phyloP scores from a whole-genome alignment of 176 grass and related monocot genomes.

The Carex littledalei region DNA sequence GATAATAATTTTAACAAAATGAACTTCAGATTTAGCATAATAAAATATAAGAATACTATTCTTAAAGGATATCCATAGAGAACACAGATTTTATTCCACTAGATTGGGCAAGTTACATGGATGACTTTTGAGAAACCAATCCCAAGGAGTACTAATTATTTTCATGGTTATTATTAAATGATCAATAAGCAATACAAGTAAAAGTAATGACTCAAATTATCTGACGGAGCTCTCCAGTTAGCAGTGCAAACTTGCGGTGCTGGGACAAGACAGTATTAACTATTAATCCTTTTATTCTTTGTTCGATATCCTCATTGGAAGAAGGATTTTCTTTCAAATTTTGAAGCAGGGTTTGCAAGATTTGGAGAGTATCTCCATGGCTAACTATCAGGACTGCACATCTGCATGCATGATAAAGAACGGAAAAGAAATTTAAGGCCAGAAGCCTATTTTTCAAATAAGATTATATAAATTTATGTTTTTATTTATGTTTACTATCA shows the following conservation, averaged over 20 bases:
- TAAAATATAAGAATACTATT: background rate
- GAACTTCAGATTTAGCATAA: background rate
- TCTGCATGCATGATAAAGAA: constrained; percentile 31
- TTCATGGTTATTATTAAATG: background rate
- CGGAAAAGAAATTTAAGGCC: background rate
- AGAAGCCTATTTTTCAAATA: background rate
- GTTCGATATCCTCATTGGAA: constrained; percentile 23
- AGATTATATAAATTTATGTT: background rate
- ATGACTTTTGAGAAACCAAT: background rate
- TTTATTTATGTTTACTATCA: background rate
- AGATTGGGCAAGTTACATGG: background rate
- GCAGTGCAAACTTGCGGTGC: constrained; percentile 59
- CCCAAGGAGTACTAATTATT: background rate
- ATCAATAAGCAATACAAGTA: background rate
- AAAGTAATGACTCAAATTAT: constrained; percentile 28
- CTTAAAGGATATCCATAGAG: background rate
- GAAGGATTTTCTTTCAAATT: constrained; percentile 38
- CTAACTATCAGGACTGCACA: constrained; percentile 58
- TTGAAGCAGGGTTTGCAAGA: constrained; percentile 65
- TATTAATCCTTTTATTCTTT: constrained; percentile 22
- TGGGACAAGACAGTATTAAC: constrained; percentile 37
- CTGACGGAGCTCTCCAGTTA: constrained; percentile 57
- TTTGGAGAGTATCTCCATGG: constrained; percentile 86
- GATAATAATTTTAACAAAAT: background rate
- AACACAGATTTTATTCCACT: background rate